Conservation (phyloP, 2,329 filamentous ascomycete genomes). For the Trichothecium sympodiale region DNA sequence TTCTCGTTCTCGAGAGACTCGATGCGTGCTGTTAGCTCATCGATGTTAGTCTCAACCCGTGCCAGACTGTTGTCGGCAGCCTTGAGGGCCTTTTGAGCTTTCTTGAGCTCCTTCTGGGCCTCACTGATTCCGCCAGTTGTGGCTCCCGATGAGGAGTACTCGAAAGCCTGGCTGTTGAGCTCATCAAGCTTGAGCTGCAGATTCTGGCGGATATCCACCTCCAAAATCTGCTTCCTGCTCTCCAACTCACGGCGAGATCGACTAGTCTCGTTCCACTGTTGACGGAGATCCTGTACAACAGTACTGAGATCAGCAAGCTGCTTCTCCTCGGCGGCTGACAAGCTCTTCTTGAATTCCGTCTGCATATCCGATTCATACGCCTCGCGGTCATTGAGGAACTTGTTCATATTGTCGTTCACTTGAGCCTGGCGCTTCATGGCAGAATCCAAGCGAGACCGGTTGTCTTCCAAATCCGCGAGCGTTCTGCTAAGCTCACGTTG, state of each 20-base stretch:
- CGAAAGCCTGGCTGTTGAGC: constrained; percentile 65
- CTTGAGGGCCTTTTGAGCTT: constrained; percentile 57
- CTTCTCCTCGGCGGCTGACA: constrained; percentile 72
- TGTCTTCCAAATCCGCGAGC: constrained; percentile 61
- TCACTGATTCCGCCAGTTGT: constrained; percentile 61
- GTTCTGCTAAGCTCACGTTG: constrained; percentile 67
- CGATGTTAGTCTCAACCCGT: constrained; percentile 66
- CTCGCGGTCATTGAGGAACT: constrained; percentile 62
- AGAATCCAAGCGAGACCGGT: constrained; percentile 61
- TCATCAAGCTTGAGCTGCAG: constrained; percentile 80
- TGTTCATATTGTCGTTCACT: constrained; percentile 64
- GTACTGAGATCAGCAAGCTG: constrained; percentile 62
- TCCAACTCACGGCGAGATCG: constrained; percentile 67
- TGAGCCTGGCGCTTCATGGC: constrained; percentile 54
- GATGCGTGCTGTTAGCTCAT: constrained; percentile 36
- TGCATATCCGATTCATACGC: constrained; percentile 71
- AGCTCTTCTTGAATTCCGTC: constrained; percentile 84
- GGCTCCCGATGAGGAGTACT: constrained; percentile 48
- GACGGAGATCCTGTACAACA: constrained; percentile 62
- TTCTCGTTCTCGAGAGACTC: constrained; percentile 43
- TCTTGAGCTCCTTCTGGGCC: constrained; percentile 70
- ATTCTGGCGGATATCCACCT: constrained; percentile 82
- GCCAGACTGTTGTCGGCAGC: constrained; percentile 57
- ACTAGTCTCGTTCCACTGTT: constrained; percentile 66
- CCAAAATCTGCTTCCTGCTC: constrained; percentile 68